Percentiles rank a stretch among this genome's conserved stretches.
Evolutionary conservation across 352 stramenopile species (phyloP).

Genomic region (Albugo laibachii): DNA sequence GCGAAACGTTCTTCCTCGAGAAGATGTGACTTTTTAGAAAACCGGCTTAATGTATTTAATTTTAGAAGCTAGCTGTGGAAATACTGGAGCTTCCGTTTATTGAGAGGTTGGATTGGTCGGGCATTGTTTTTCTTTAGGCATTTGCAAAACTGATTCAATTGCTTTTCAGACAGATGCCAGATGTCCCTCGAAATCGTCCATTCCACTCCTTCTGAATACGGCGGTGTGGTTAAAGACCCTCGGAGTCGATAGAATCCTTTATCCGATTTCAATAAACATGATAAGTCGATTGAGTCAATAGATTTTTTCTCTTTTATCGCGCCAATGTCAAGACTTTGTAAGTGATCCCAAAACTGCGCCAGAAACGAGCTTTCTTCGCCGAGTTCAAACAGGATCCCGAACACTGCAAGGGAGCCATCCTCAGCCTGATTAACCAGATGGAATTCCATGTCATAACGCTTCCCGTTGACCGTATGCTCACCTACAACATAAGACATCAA

Average conservation of each 20-base stretch:
- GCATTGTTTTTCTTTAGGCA: slow-evolving; percentile 26
- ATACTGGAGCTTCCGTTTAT: slow-evolving; percentile 10
- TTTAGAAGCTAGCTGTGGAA: too few species aligned
- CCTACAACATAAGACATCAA: slow-evolving; percentile 6
- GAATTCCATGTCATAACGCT: slow-evolving; percentile 31
- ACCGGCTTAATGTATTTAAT: too few species aligned
- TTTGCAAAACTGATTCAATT: slow-evolving; percentile 26
- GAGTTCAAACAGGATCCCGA: slow-evolving; percentile 35
- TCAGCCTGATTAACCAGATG: slow-evolving; percentile 44
- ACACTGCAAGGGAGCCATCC: slow-evolving; percentile 27
- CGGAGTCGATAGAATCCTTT: slow-evolving; percentile 33
- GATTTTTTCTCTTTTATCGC: slow-evolving; percentile 8
- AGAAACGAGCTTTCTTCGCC: slow-evolving; percentile 35
- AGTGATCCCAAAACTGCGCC: slow-evolving; percentile 31
- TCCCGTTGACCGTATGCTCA: slow-evolving; percentile 45
- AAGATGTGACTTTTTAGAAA: too few species aligned
- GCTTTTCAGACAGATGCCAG: slow-evolving; percentile 21
- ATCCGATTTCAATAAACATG: slow-evolving; percentile 7
- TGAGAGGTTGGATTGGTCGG: slow-evolving; percentile 23
- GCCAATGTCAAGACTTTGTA: slow-evolving; percentile 10
- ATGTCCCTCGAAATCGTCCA: slow-evolving; percentile 38
- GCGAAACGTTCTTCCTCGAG: too few species aligned
- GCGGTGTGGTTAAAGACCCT: slow-evolving; percentile 47
- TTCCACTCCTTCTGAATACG: slow-evolving; percentile 52
- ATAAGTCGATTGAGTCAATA: slow-evolving; percentile 16